A percentile compares a stretch with the other conserved stretches of the same genome.
Evolutionary conservation across 208 protist species (phyloP).

Genomic region (Angomonas ambiguus): DNA sequence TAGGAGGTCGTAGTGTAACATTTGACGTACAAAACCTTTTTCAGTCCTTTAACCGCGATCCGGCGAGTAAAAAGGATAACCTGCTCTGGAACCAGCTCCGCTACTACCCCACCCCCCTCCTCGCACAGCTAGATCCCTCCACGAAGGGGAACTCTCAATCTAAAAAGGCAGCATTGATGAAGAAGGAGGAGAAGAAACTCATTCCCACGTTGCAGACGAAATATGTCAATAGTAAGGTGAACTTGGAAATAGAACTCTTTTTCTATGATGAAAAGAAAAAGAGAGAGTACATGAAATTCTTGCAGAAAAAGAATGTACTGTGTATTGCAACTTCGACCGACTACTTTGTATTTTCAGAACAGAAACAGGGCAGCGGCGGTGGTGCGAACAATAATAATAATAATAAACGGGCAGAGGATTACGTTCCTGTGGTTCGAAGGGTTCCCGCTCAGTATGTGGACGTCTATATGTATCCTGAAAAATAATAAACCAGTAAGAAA

Average conservation of each 20-base stretch:
- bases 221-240: neutral
- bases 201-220: neutral
- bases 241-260: neutral
- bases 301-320: neutral
- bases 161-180: neutral
- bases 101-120: neutral
- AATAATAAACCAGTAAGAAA: neutral
- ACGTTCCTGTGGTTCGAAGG: neutral
- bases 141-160: neutral
- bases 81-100: neutral
- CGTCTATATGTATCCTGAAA: neutral
- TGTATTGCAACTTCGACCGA: neutral
- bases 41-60: neutral
- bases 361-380: neutral
- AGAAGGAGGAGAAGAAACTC: neutral
- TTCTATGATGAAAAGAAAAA: conserved; percentile 2
- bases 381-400: neutral
- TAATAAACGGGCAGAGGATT: neutral
- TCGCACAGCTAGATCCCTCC: neutral
- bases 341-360: neutral
- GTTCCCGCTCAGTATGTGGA: neutral
- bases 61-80: neutral
- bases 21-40: neutral
- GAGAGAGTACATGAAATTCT: conserved; percentile 1
- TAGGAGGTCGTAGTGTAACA: neutral